Percentiles rank a stretch among this genome's conserved stretches.
These are phyloP conservation scores for Alternaria incomplexa DNA, from an alignment of 2,329 filamentous ascomycete species.

Conservation along the genomic window DNA sequence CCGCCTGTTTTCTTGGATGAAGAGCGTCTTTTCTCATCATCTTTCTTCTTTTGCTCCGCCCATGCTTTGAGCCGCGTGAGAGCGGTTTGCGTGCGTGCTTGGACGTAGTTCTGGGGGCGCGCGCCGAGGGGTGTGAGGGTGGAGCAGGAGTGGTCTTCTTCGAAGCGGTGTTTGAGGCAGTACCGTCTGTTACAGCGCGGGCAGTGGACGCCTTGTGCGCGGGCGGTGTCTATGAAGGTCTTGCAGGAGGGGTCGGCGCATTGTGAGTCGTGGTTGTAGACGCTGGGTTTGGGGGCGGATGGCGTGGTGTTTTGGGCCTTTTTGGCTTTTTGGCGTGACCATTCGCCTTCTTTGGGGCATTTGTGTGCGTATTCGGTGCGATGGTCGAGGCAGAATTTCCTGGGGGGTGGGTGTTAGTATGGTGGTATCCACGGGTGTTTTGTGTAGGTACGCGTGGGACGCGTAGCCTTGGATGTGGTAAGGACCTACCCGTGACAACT, in stretches of 20 bases:
- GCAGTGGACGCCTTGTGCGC: conserved; percentile 74
- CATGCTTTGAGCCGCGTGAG: conserved; percentile 80
- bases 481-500: conserved; percentile 69
- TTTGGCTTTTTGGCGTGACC: conserved; percentile 56
- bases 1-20: conserved; percentile 28
- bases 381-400: conserved; percentile 92
- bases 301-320: conserved; percentile 37
- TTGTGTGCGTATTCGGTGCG: conserved; percentile 83
- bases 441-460: background rate
- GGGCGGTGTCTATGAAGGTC: conserved; percentile 71
- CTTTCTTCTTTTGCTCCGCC: conserved; percentile 81
- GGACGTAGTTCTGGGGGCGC: conserved; percentile 45
- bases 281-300: conserved; percentile 57
- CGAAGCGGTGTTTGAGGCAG: conserved; percentile 77
- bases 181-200: conserved; percentile 73
- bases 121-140: conserved; percentile 67
- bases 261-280: conserved; percentile 68
- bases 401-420: conserved; percentile 44
- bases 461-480: background rate
- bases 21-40: conserved; percentile 59
- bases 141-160: conserved; percentile 82
- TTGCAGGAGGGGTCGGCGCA: conserved; percentile 72
- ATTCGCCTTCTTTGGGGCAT: conserved; percentile 66
- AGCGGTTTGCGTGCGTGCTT: conserved; percentile 73
- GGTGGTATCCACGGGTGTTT: background rate